Evolutionary conservation across 441 rosid genomes (phyloP).

Genomic region (California macrophylla): DNA sequence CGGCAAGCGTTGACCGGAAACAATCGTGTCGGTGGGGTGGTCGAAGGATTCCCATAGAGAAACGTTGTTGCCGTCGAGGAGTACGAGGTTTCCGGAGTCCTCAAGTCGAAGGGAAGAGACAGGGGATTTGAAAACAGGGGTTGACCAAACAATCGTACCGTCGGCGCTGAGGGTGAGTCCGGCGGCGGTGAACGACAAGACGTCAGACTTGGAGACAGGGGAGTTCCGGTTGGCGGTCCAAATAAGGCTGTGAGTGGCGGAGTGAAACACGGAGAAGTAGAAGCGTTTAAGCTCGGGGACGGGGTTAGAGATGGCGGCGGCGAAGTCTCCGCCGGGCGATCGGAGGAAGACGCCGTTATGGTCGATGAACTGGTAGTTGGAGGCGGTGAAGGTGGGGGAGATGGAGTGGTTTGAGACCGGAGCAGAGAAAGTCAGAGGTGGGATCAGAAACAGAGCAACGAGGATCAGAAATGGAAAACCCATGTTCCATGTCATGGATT

Average conservation of each 20-base stretch:
- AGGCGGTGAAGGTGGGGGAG: background rate
- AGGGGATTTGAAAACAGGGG: background rate
- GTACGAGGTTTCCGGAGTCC: conserved; percentile 48
- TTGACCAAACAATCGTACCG: conserved; percentile 8
- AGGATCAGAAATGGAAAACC: too few species aligned
- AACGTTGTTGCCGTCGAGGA: conserved; percentile 23
- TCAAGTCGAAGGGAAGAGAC: conserved; percentile 19
- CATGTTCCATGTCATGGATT: too few species aligned
- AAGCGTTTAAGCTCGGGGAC: background rate
- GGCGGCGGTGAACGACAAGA: conserved; percentile 48
- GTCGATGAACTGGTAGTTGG: background rate
- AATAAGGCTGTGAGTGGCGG: background rate
- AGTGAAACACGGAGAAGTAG: background rate
- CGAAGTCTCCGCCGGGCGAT: background rate
- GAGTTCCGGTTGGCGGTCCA: background rate
- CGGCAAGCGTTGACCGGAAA: conserved; percentile 34
- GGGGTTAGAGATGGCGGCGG: background rate
- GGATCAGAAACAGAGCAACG: too few species aligned
- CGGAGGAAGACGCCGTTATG: background rate
- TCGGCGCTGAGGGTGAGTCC: conserved; percentile 39
- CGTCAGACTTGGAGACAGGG: conserved; percentile 31
- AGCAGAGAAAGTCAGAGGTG: background rate
- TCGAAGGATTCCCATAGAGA: conserved; percentile 62
- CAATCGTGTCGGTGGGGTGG: conserved; percentile 53
- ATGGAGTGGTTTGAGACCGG: background rate